phyloP scores from a whole-genome alignment of 441 rosid species.

The Mallotus japonicus region DNA sequence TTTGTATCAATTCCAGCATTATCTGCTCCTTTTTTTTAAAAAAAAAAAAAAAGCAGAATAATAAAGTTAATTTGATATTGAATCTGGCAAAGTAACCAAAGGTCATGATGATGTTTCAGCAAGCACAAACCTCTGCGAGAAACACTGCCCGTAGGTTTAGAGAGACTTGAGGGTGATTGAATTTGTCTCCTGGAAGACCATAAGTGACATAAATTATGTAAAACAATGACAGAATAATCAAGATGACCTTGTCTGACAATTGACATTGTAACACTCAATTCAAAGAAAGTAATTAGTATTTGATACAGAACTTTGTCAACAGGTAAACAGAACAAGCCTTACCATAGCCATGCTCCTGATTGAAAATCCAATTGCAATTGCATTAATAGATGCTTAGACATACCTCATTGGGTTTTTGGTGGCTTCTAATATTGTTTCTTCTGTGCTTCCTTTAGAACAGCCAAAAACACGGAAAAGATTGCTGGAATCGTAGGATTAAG shows the following conservation, averaged over 20 bases:
- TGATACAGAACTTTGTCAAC: not conserved
- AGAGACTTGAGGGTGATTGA: slow-evolving; percentile 70
- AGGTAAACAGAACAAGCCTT: not conserved
- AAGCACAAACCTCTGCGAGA: slow-evolving; percentile 68
- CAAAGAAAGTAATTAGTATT: too few relatives aligned
- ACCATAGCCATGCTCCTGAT: not conserved
- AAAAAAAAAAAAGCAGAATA: not conserved
- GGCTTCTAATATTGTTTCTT: slow-evolving; percentile 82
- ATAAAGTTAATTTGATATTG: not conserved
- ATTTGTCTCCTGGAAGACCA: slow-evolving; percentile 63
- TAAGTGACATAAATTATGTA: not conserved
- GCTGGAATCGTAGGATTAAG: slow-evolving; percentile 39
- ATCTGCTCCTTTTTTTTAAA: slow-evolving; percentile 47
- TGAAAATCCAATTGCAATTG: not conserved
- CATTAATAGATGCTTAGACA: slow-evolving; percentile 2
- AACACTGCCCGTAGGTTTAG: slow-evolving; percentile 79
- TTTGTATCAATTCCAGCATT: slow-evolving; percentile 73
- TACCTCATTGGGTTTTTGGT: slow-evolving; percentile 98
- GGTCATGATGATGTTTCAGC: not conserved
- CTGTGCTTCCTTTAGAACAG: slow-evolving; percentile 58
- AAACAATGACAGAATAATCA: not conserved
- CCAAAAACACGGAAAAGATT: slow-evolving; percentile 91
- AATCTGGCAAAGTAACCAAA: slow-evolving; percentile 2
- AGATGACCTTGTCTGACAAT: not conserved
- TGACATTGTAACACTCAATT: not conserved